Conservation (phyloP, 2,329 filamentous ascomycete genomes). For the Diaporthe sp. region DNA sequence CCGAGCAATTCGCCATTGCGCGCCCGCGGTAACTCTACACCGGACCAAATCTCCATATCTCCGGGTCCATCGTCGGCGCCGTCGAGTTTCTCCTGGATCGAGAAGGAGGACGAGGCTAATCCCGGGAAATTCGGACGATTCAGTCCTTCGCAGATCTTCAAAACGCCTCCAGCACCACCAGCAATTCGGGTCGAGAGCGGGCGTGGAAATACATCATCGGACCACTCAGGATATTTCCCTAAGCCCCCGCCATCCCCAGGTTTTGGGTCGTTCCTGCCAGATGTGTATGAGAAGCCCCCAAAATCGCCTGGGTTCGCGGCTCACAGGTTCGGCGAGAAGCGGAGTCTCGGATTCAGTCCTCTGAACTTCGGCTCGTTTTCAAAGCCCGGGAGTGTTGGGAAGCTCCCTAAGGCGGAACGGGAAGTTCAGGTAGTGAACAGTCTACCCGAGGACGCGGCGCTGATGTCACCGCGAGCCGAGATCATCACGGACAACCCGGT, state of each 20-base stretch:
- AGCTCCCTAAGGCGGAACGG: constrained; percentile 43
- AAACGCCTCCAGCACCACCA: constrained; percentile 51
- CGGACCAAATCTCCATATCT: constrained; percentile 61
- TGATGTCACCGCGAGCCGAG: constrained; percentile 78
- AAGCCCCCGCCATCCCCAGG: constrained; percentile 43
- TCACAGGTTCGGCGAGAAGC: constrained; percentile 50
- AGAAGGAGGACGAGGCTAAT: constrained; percentile 57
- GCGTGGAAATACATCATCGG: constrained; percentile 40
- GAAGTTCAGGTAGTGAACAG: constrained; percentile 49
- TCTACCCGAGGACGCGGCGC: constrained; percentile 59
- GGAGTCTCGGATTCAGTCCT: constrained; percentile 48
- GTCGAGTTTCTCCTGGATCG: constrained; percentile 69
- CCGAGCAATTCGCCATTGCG: constrained; percentile 57
- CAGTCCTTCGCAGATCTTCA: constrained; percentile 45
- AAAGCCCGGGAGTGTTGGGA: constrained; percentile 5
- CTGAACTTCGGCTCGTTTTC: constrained; percentile 38
- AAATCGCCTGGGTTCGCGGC: constrained; percentile 58
- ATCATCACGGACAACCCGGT: constrained; percentile 78
- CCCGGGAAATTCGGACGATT: constrained; percentile 53
- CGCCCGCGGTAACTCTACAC: constrained; percentile 64
- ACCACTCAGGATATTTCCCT: constrained; percentile 30
- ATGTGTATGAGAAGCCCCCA: constrained; percentile 48
- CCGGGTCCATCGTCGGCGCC: constrained; percentile 76
- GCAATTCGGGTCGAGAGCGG: constrained; percentile 47
- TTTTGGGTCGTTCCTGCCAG: constrained; percentile 36